Percentiles rank a stretch among this genome's conserved stretches.
These are phyloP conservation scores for Volutella citrinella DNA, from an alignment of 2,329 filamentous ascomycete species.

Conservation along the genomic window DNA sequence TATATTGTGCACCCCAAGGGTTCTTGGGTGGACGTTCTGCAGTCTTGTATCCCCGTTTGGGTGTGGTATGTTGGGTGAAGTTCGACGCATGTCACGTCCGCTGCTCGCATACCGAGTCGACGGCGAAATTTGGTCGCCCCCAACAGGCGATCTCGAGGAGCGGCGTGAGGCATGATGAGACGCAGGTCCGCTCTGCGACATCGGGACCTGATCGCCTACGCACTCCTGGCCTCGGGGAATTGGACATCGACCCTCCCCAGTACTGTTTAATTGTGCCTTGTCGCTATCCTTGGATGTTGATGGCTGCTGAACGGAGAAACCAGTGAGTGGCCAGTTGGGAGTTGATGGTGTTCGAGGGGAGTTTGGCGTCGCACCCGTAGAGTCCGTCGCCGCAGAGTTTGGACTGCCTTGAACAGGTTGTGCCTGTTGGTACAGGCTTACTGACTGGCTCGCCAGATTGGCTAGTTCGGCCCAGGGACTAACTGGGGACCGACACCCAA, in stretches of 20 bases:
- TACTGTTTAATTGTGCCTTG: conserved; percentile 16
- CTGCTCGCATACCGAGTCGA: conserved; percentile 19
- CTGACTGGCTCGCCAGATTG: conserved; percentile 34
- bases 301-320: conserved; percentile 17
- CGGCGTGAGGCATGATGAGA: conserved; percentile 54
- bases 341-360: conserved; percentile 35
- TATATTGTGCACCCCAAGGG: conserved; percentile 36
- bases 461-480: conserved; percentile 23
- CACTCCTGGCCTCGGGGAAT: conserved; percentile 47
- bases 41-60: conserved; percentile 20
- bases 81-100: conserved; percentile 21
- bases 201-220: conserved; percentile 59
- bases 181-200: conserved; percentile 60
- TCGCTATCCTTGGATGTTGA: conserved; percentile 20
- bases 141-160: conserved; percentile 42
- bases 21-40: conserved; percentile 23
- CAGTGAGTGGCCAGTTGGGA: conserved; percentile 27
- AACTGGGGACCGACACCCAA: conserved; percentile 33
- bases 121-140: conserved; percentile 29
- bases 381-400: conserved; percentile 30
- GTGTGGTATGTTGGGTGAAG: conserved; percentile 17
- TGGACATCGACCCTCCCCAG: conserved; percentile 52
- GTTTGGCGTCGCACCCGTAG: conserved; percentile 30
- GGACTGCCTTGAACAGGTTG: conserved; percentile 29
- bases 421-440: conserved; percentile 35